Conservation (phyloP, 2,329 filamentous ascomycete species). For the Sporothrix phasma region DNA sequence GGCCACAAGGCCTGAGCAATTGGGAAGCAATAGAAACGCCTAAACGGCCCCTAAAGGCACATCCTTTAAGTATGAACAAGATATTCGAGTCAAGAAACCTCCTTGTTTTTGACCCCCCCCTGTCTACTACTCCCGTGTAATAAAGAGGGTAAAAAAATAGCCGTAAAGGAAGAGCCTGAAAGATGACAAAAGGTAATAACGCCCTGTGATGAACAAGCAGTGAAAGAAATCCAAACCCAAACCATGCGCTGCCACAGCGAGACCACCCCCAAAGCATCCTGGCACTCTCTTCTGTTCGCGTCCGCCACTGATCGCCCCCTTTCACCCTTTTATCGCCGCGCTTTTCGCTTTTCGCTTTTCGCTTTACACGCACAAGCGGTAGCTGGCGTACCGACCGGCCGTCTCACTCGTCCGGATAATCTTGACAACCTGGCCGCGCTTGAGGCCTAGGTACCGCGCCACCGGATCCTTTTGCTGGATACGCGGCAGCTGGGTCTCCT, state of each 20-base stretch:
- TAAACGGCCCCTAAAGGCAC: too few relatives aligned
- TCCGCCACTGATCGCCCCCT: not conserved
- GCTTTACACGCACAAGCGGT: conserved; percentile 61
- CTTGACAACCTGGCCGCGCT: conserved; percentile 92
- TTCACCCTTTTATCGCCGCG: conserved; percentile 17
- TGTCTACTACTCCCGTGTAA: not conserved
- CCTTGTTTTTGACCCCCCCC: not conserved
- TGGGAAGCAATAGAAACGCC: not conserved
- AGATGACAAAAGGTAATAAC: not conserved
- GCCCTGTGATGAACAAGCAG: conserved; percentile 5
- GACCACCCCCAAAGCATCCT: not conserved
- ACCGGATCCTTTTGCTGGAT: conserved; percentile 90
- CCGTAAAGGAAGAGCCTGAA: not conserved
- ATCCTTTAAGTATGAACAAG: not conserved
- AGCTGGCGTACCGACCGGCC: conserved; percentile 91
- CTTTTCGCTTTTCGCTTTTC: not conserved
- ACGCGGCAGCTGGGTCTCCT: conserved; percentile 92
- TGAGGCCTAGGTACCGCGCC: conserved; percentile 80
- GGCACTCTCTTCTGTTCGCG: not conserved
- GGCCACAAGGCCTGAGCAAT: not conserved
- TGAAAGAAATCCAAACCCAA: not conserved
- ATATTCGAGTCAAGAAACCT: not conserved
- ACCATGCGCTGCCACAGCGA: not conserved
- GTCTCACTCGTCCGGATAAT: conserved; percentile 95
- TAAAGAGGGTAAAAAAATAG: not conserved